phyloP scores from a whole-genome alignment of 2,329 filamentous ascomycete species.

The Claviceps arundinis region DNA sequence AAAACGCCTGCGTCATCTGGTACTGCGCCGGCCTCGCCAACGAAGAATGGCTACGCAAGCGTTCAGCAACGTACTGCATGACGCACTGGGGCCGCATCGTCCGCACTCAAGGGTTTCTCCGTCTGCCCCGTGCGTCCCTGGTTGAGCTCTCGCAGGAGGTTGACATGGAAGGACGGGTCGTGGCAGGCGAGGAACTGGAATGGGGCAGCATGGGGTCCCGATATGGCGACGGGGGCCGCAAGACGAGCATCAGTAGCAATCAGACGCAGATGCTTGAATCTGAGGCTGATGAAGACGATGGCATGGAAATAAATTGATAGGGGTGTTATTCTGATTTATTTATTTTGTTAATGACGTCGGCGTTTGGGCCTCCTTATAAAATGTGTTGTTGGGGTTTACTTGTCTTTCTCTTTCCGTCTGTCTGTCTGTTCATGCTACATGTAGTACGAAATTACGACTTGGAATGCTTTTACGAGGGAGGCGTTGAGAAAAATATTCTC shows the following conservation, averaged over 20 bases:
- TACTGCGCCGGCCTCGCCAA: conserved; percentile 80
- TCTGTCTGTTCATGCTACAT: neutral
- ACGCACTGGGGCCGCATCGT: conserved; percentile 92
- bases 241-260: conserved; percentile 47
- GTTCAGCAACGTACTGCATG: conserved; percentile 79
- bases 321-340: neutral
- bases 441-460: neutral
- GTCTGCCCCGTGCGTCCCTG: conserved; percentile 62
- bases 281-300: conserved; percentile 47
- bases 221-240: conserved; percentile 34
- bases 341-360: neutral
- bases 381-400: neutral
- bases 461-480: neutral
- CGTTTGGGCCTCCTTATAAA: neutral
- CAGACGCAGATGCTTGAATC: conserved; percentile 44
- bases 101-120: conserved; percentile 74
- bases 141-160: conserved; percentile 90
- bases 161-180: conserved; percentile 80
- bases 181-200: conserved; percentile 73
- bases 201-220: conserved; percentile 35
- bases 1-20: conserved; percentile 93
- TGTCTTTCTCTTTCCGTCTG: neutral
- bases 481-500: too few species aligned
- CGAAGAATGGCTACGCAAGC: conserved; percentile 85
- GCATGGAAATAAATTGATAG: conserved; percentile 41